Percentiles rank a stretch among this genome's conserved stretches.
Evolutionary conservation across 768 basidiomycete genomes (phyloP).

Genomic region (Russula ochroleuca): DNA sequence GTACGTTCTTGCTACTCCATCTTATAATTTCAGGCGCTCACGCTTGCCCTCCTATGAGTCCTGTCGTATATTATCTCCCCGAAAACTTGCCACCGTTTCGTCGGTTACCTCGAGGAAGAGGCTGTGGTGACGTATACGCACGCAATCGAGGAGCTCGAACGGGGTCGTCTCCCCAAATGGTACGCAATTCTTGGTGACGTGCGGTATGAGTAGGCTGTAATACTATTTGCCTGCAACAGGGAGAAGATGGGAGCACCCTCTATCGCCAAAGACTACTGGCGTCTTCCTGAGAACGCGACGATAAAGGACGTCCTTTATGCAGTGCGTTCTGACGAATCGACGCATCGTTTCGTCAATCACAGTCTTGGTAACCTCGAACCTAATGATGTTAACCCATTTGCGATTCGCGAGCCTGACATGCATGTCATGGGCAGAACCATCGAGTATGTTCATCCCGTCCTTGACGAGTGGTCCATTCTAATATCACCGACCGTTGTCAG

Average conservation of each 20-base stretch:
- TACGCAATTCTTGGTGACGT: constrained; percentile 29
- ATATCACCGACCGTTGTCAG: constrained; percentile 3
- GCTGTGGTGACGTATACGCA: constrained; percentile 89
- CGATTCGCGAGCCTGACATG: constrained; percentile 86
- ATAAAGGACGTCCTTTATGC: constrained; percentile 88
- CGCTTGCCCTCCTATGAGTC: constrained; percentile 40
- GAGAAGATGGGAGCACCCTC: constrained; percentile 67
- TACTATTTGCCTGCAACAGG: constrained; percentile 38
- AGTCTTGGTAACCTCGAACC: constrained; percentile 82
- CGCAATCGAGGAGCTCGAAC: constrained; percentile 79
- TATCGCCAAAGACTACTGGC: constrained; percentile 96
- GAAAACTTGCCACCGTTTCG: constrained; percentile 81
- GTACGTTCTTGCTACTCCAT: constrained; percentile 39
- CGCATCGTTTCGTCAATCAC: constrained; percentile 95
- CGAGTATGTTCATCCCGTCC: constrained; percentile 42
- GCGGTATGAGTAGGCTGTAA: neutral
- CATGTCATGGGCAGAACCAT: constrained; percentile 69
- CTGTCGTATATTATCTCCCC: constrained; percentile 75
- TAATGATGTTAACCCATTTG: constrained; percentile 84
- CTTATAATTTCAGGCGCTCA: neutral
- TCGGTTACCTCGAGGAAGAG: constrained; percentile 91
- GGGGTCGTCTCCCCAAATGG: constrained; percentile 80
- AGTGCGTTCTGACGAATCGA: constrained; percentile 88
- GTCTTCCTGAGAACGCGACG: constrained; percentile 64
- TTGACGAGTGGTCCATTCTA: constrained; percentile 11